Evolutionary conservation across 2,329 filamentous ascomycete genomes (phyloP).

Genomic region (Nemania sp.): DNA sequence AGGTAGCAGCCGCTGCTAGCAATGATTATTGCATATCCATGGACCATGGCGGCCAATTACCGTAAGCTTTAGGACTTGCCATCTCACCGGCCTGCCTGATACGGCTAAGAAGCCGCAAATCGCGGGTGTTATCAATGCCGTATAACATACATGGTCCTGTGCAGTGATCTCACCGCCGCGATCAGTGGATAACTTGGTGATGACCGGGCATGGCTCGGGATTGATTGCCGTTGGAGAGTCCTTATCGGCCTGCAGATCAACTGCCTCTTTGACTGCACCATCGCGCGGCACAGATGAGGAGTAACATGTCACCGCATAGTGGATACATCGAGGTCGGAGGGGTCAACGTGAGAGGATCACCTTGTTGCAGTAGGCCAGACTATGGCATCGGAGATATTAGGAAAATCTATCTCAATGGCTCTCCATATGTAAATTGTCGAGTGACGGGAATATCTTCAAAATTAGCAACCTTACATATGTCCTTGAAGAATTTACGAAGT

Average conservation of each 20-base stretch:
- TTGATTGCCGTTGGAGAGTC: neutral
- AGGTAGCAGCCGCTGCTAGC: no score
- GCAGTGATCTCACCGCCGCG: neutral
- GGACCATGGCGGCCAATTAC: neutral
- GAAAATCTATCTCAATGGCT: no score
- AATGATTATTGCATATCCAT: neutral
- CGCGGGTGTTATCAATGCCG: neutral
- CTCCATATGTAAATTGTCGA: no score
- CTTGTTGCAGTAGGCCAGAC: no score
- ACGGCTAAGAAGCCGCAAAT: neutral
- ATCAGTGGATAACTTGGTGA: neutral
- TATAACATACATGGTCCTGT: neutral
- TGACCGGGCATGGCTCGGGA: slow-evolving; percentile 1
- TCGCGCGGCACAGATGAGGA: neutral
- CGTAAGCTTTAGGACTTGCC: neutral
- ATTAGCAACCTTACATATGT: no score
- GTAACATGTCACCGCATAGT: neutral
- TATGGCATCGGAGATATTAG: no score
- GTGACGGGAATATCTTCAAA: no score
- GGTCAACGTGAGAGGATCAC: no score
- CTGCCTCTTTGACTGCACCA: neutral
- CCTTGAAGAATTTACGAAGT: no score
- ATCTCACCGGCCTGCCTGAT: neutral
- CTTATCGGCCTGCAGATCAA: slow-evolving; percentile 1
- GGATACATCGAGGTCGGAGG: no score